Conservation (phyloP, 2,329 filamentous ascomycete genomes). For the Coniochaeta sp. region DNA sequence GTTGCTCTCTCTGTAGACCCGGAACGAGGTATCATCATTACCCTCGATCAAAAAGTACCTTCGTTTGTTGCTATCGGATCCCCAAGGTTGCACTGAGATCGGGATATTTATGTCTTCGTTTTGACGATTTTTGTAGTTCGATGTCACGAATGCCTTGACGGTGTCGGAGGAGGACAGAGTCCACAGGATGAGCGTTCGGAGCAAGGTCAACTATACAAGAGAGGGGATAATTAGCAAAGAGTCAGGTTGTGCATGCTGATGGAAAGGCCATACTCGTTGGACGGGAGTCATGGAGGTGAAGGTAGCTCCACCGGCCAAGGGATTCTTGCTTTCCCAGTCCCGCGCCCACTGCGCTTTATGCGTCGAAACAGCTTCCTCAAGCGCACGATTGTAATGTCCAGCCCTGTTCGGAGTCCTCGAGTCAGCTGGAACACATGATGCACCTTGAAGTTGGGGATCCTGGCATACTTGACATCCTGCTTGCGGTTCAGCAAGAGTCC, state of each 20-base stretch:
- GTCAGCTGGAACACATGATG: neutral
- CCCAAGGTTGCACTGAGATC: conserved; percentile 73
- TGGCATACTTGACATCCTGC: conserved; percentile 90
- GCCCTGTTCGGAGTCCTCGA: conserved; percentile 44
- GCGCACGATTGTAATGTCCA: conserved; percentile 84
- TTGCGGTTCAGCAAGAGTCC: conserved; percentile 90
- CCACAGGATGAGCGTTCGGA: conserved; percentile 83
- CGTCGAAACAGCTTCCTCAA: conserved; percentile 84
- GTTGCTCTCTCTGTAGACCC: conserved; percentile 90
- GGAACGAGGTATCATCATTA: conserved; percentile 86
- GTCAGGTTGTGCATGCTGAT: neutral
- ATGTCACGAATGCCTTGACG: conserved; percentile 73
- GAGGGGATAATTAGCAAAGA: conserved; percentile 10
- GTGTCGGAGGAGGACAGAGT: conserved; percentile 80
- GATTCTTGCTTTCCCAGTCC: conserved; percentile 76
- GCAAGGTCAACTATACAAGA: conserved; percentile 60
- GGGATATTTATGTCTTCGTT: conserved; percentile 77
- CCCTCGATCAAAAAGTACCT: conserved; percentile 93
- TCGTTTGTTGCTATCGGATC: conserved; percentile 75
- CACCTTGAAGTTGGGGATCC: neutral
- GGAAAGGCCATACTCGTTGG: conserved; percentile 57
- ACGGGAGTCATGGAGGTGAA: conserved; percentile 78
- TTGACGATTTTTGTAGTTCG: conserved; percentile 84
- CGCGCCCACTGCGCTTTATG: conserved; percentile 85
- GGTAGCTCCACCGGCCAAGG: conserved; percentile 68